Conservation (phyloP, 139 green algal genomes). For the Micractinium conductrix region DNA sequence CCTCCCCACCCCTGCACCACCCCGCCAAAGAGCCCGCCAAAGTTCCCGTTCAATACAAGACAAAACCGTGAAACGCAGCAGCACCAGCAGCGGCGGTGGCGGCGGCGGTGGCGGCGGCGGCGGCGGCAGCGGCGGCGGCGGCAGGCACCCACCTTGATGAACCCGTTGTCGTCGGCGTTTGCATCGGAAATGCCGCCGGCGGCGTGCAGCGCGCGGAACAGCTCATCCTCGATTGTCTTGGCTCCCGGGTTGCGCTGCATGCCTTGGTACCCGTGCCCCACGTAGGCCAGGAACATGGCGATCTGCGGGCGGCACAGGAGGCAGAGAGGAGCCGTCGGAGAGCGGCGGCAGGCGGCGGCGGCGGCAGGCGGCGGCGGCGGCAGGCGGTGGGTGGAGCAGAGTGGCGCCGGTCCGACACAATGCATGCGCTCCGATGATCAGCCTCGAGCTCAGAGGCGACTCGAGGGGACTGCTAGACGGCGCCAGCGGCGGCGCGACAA, state of each 20-base stretch:
- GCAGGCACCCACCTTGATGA: constrained; percentile 60
- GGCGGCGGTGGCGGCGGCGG: not conserved
- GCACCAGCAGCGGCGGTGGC: not conserved
- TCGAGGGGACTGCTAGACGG: not conserved
- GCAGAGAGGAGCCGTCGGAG: not conserved
- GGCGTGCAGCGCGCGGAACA: constrained; percentile 75
- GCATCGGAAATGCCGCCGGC: constrained; percentile 77
- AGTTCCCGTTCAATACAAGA: not conserved
- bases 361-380: not conserved
- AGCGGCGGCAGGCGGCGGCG: not conserved
- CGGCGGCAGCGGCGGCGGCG: not conserved
- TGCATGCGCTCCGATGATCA: not conserved
- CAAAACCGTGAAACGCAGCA: too few relatives aligned
- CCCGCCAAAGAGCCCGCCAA: too few relatives aligned
- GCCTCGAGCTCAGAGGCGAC: too few relatives aligned
- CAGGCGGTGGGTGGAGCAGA: not conserved
- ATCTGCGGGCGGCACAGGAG: constrained; percentile 46
- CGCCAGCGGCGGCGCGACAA: not conserved
- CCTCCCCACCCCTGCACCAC: too few relatives aligned
- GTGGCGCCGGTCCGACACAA: too few relatives aligned
- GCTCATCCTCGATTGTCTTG: constrained; percentile 87
- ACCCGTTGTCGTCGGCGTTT: constrained; percentile 70
- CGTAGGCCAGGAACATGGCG: constrained; percentile 82
- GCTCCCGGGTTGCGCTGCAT: constrained; percentile 91
- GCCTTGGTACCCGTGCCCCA: constrained; percentile 85